Conservation (phyloP, 164 flowering plant species). For the Sextonia rubra region DNA sequence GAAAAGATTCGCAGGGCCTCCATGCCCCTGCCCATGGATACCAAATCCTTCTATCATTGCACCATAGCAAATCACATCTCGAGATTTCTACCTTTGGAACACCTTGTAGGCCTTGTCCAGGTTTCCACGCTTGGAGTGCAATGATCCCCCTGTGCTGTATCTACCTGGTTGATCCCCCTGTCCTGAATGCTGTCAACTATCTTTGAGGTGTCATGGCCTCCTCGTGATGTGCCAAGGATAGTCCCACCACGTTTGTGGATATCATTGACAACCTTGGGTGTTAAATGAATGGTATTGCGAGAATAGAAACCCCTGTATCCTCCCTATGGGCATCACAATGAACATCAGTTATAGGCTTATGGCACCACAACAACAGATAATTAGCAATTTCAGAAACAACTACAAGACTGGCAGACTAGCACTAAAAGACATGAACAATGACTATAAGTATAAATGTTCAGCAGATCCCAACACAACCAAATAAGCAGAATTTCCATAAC, state of each 20-base stretch:
- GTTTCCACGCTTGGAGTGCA: conserved; percentile 24
- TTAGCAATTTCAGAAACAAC: not conserved
- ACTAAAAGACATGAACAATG: not conserved
- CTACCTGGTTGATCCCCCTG: conserved; percentile 82
- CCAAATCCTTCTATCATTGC: conserved; percentile 22
- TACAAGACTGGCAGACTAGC: not conserved
- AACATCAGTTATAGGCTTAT: conserved; percentile 4
- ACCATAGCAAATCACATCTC: conserved; percentile 16
- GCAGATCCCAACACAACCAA: too few relatives aligned
- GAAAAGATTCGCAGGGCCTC: conserved; percentile 19
- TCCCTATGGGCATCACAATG: conserved; percentile 36
- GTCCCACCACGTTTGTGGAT: conserved; percentile 94
- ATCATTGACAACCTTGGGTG: conserved; percentile 67
- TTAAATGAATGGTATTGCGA: conserved; percentile 56
- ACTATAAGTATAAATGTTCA: not conserved
- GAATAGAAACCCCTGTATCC: conserved; percentile 80
- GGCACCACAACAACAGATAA: not conserved
- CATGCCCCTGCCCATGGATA: conserved; percentile 17
- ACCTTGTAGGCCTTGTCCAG: conserved; percentile 12
- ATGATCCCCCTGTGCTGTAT: not conserved
- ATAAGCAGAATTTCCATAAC: too few relatives aligned
- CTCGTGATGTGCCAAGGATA: conserved; percentile 76
- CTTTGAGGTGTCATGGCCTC: conserved; percentile 75
- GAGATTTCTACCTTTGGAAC: conserved; percentile 18
- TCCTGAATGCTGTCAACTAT: conserved; percentile 92